phyloP scores from a whole-genome alignment of 2,329 filamentous ascomycete species.

The Aureobasidium uvarum region DNA sequence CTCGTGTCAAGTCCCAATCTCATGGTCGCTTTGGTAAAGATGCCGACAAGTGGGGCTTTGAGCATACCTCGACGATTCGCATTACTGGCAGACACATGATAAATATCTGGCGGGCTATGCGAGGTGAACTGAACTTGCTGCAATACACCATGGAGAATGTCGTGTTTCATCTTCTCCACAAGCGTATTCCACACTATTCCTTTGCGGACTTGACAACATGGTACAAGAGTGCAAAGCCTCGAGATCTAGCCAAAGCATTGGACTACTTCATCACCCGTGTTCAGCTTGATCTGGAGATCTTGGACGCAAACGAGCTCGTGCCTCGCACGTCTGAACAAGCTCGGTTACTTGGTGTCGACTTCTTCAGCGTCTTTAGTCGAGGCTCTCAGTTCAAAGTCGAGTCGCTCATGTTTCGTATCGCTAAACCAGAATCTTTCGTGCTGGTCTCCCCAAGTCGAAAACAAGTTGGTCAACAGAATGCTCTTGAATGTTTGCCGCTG shows the following conservation, averaged over 20 bases:
- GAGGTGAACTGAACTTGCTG: constrained; percentile 82
- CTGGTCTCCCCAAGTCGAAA: constrained; percentile 85
- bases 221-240: constrained; percentile 68
- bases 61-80: constrained; percentile 84
- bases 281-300: constrained; percentile 80
- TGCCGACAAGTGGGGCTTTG: constrained; percentile 88
- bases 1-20: constrained; percentile 79
- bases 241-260: constrained; percentile 71
- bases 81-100: constrained; percentile 96
- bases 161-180: constrained; percentile 83
- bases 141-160: constrained; percentile 98
- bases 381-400: constrained; percentile 99
- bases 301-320: constrained; percentile 86
- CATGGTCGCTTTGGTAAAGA: constrained; percentile 84
- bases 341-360: constrained; percentile 87
- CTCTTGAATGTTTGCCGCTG: constrained; percentile 86
- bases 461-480: constrained; percentile 92
- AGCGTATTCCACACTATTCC: constrained; percentile 82
- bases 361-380: constrained; percentile 91
- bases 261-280: constrained; percentile 75
- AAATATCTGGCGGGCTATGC: constrained; percentile 96
- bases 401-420: constrained; percentile 97
- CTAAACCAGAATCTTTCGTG: constrained; percentile 93
- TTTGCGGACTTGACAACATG: constrained; percentile 76
- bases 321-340: constrained; percentile 91